These are phyloP conservation scores for Uromyces viciae-fabae DNA, from an alignment of 1,284 basidiomycete species.

Conservation along the genomic window DNA sequence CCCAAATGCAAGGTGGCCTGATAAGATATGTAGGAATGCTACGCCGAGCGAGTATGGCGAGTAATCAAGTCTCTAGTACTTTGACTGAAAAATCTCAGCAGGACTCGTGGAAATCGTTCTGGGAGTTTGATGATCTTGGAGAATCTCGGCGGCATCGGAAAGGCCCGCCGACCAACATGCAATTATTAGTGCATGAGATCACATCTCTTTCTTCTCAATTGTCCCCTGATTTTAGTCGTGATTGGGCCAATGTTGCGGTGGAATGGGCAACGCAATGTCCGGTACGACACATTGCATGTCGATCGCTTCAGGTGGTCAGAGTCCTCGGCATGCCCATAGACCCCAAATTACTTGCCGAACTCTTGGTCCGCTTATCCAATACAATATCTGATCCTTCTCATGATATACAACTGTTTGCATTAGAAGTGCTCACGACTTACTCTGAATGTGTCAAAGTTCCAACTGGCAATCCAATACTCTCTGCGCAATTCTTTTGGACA, in stretches of 20 bases:
- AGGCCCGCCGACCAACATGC: conserved; percentile 32
- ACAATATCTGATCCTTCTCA: conserved; percentile 38
- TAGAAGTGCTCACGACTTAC: conserved; percentile 41
- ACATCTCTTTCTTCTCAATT: conserved; percentile 20
- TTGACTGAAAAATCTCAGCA: not conserved
- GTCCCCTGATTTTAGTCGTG: conserved; percentile 20
- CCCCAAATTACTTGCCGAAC: conserved; percentile 28
- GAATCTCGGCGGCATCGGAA: conserved; percentile 39
- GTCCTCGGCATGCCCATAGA: conserved; percentile 25
- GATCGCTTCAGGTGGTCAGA: conserved; percentile 41
- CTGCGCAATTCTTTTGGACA: conserved; percentile 41
- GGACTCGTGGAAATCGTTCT: conserved; percentile 40
- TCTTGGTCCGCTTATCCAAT: conserved; percentile 34
- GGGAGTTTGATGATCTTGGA: conserved; percentile 41
- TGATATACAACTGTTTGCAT: conserved; percentile 41
- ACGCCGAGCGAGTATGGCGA: not conserved
- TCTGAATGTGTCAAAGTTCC: conserved; percentile 28
- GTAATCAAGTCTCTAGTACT: not conserved
- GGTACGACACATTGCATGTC: conserved; percentile 37
- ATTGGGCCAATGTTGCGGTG: conserved; percentile 41
- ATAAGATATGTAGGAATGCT: conserved; percentile 33
- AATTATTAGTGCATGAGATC: conserved; percentile 30
- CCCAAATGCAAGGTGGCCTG: conserved; percentile 38
- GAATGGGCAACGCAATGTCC: conserved; percentile 46
- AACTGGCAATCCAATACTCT: conserved; percentile 5